A percentile compares a stretch with the other conserved stretches of the same genome.
Conservation (phyloP, 2,329 filamentous ascomycete species). For the Myriosclerotinia curreyana region DNA sequence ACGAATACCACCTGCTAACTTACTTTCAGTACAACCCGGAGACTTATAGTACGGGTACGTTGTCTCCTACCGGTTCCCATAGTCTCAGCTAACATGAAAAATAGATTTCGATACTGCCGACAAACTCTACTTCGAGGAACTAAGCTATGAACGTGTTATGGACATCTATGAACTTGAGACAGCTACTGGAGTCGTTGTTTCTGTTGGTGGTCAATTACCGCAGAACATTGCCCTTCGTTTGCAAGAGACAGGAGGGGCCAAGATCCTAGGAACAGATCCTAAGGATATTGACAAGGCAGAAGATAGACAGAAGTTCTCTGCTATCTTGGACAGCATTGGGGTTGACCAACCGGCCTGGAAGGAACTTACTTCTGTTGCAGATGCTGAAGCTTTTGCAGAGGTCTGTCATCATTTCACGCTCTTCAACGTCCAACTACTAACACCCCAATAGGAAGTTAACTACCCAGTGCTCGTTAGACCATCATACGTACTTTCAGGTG, state of each 20-base stretch:
- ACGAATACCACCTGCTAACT: background rate
- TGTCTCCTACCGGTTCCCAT: too few species aligned
- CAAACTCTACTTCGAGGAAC: constrained; percentile 92
- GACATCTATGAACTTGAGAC: constrained; percentile 95
- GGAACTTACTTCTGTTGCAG: constrained; percentile 85
- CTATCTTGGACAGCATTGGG: constrained; percentile 93
- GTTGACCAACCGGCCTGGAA: constrained; percentile 98
- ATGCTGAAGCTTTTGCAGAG: constrained; percentile 82
- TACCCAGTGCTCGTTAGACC: constrained; percentile 96
- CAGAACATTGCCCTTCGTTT: constrained; percentile 96
- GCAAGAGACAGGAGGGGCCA: constrained; percentile 85
- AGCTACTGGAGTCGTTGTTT: constrained; percentile 85
- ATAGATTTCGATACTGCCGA: constrained; percentile 82
- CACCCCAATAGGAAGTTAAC: constrained; percentile 56
- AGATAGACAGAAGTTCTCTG: constrained; percentile 96
- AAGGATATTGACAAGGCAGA: constrained; percentile 96
- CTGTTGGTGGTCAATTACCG: constrained; percentile 90
- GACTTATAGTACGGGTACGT: constrained; percentile 51
- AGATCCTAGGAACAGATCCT: constrained; percentile 88
- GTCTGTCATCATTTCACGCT: background rate
- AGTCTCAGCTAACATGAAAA: too few species aligned
- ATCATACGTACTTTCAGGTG: constrained; percentile 92
- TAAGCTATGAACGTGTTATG: constrained; percentile 97
- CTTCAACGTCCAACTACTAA: background rate
- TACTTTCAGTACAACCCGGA: constrained; percentile 46